Conservation (phyloP, 2,329 filamentous ascomycete species). For the Ophidiomyces ophidiicola region DNA sequence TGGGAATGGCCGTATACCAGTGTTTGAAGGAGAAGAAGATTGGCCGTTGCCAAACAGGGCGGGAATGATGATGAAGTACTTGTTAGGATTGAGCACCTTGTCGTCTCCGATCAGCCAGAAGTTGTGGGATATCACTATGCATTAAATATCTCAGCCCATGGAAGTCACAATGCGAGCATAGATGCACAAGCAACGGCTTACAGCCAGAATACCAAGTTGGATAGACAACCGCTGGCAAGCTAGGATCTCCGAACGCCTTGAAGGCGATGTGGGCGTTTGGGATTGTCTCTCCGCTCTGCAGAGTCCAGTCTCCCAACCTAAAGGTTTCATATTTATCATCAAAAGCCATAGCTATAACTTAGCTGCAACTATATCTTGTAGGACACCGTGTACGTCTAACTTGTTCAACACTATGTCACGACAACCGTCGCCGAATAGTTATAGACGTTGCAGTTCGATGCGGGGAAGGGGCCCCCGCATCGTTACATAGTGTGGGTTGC, state of each 20-base stretch:
- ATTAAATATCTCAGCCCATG: neutral
- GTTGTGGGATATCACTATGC: conserved; percentile 52
- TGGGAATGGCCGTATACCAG: conserved; percentile 46
- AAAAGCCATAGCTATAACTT: conserved; percentile 3
- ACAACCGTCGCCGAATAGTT: too few species aligned
- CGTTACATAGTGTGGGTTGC: too few species aligned
- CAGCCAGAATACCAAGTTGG: conserved; percentile 62
- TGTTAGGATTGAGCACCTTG: conserved; percentile 51
- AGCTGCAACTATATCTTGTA: too few species aligned
- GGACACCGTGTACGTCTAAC: neutral
- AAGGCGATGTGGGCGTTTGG: conserved; percentile 58
- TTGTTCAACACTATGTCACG: neutral
- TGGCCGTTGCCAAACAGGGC: conserved; percentile 59
- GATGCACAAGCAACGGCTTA: conserved; percentile 22
- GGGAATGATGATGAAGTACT: conserved; percentile 57
- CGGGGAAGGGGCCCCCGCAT: too few species aligned
- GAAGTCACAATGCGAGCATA: neutral
- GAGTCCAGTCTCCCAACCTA: conserved; percentile 52
- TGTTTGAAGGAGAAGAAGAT: conserved; percentile 56
- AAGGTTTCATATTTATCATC: conserved; percentile 40
- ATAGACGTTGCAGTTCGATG: too few species aligned
- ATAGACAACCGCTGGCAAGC: conserved; percentile 57
- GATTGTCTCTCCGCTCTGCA: conserved; percentile 53
- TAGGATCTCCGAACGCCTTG: conserved; percentile 57
- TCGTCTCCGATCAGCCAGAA: conserved; percentile 59